Conservation (phyloP, 2,329 filamentous ascomycete genomes). For the Fusarium sp. region DNA sequence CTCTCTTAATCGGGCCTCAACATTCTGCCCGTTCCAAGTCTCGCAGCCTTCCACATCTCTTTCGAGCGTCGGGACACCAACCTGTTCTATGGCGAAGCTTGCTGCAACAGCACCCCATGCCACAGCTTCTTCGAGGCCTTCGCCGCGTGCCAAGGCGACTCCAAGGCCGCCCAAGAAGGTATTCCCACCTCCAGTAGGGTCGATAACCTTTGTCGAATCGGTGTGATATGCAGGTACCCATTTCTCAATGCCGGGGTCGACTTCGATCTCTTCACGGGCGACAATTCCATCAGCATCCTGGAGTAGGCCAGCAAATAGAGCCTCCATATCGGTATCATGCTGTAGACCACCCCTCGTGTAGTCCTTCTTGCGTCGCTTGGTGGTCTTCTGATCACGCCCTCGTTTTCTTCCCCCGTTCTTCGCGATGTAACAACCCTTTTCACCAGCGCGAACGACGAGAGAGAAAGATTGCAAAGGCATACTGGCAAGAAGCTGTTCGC, state of each 20-base stretch:
- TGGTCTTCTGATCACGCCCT: conserved; percentile 44
- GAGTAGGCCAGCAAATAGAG: conserved; percentile 69
- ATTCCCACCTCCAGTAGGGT: conserved; percentile 95
- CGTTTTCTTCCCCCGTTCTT: conserved; percentile 66
- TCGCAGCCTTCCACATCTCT: conserved; percentile 60
- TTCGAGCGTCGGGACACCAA: conserved; percentile 77
- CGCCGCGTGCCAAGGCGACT: conserved; percentile 69
- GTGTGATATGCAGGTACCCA: conserved; percentile 85
- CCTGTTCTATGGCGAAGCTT: conserved; percentile 94
- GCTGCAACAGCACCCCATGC: conserved; percentile 85
- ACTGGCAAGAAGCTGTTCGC: conserved; percentile 71
- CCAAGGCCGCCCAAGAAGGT: conserved; percentile 78
- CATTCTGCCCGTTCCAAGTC: conserved; percentile 70
- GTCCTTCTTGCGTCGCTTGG: conserved; percentile 57
- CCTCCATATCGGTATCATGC: conserved; percentile 72
- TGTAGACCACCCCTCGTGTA: conserved; percentile 64
- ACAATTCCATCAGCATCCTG: conserved; percentile 65
- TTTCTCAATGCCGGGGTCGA: conserved; percentile 72
- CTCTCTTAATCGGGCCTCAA: conserved; percentile 64
- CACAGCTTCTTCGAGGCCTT: conserved; percentile 75
- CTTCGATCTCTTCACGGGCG: conserved; percentile 67
- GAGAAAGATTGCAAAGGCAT: conserved; percentile 74
- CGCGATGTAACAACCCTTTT: conserved; percentile 76
- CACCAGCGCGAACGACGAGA: conserved; percentile 77
- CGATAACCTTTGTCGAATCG: conserved; percentile 71